Percentiles rank a stretch among this genome's conserved stretches.
Evolutionary conservation across 1,284 basidiomycete species (phyloP).

Genomic region (Ceratobasidium sp.): DNA sequence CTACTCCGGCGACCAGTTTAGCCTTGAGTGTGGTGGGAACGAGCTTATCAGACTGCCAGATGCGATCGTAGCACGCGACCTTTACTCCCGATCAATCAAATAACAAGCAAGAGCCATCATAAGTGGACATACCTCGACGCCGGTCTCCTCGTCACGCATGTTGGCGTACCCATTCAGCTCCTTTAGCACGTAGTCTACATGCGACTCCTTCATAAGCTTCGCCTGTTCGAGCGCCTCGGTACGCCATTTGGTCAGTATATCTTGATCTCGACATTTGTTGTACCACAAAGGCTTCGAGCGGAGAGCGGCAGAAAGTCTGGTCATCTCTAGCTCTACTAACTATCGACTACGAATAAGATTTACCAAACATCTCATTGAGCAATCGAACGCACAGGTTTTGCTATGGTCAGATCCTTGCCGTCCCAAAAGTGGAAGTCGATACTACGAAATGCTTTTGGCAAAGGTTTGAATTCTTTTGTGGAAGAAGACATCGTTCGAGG

Average conservation of each 20-base stretch:
- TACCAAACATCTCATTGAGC: too few relatives aligned
- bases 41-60: conserved; percentile 61
- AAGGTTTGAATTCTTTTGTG: too few relatives aligned
- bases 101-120: conserved; percentile 23
- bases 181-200: conserved; percentile 64
- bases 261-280: conserved; percentile 51
- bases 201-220: conserved; percentile 54
- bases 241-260: conserved; percentile 54
- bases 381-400: too few relatives aligned
- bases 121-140: conserved; percentile 52
- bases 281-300: conserved; percentile 60
- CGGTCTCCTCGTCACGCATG: conserved; percentile 56
- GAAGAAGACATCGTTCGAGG: too few relatives aligned
- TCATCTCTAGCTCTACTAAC: conserved; percentile 64
- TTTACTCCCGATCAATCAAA: conserved; percentile 53
- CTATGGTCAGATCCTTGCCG: too few relatives aligned
- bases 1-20: conserved; percentile 48
- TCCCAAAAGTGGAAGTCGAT: too few relatives aligned
- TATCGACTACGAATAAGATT: conserved; percentile 45
- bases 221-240: conserved; percentile 50
- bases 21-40: conserved; percentile 45
- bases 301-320: conserved; percentile 59
- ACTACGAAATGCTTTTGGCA: too few relatives aligned
- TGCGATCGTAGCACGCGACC: conserved; percentile 65
- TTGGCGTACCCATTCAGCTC: conserved; percentile 62